Evolutionary conservation across 1,139 yeast genomes (phyloP), one percentile per base, ranked within the genome.

Genomic region (Sporopachydermia cereana): DNA sequence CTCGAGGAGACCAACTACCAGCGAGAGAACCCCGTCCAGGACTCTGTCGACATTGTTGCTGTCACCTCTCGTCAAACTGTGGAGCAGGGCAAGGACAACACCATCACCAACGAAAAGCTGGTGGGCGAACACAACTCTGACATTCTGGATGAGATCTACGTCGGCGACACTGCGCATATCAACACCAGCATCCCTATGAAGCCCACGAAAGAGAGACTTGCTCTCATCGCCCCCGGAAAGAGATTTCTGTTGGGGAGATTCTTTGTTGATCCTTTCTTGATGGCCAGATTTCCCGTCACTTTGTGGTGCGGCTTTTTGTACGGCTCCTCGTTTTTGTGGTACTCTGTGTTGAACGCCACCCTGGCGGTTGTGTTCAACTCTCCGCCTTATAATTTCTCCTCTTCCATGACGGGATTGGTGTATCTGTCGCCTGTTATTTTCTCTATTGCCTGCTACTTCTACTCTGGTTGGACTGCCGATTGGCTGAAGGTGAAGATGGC

Each of bases 1-100:
- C 61, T 70, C 66, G 76, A 71, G 54, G 77, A 72, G 52, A 70
- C 76, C 2, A 67, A 66, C 48, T 70, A 63, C 51, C 57, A 58
- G 22, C 59, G 71, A 53, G 56, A 53, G 22, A 29, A 5, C 36
- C 47, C 24, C 50, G 50, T 34, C 29, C 36, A 29, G 18, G 31
- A 20, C 9, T 39, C 31, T 58, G 79, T 79, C 47, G 95, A 83
- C 51, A 97, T 95, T 2, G 67, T 89, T 50, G 93, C 95, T n/a
- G 81, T 83, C 30, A 65, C 95, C 25, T 88, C 96, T 12, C 97
- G 98, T 50, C 96, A 88, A 67, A 91, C 96, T 46, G 39, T 34
- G 9, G 39, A 5, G 5, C 20, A 20, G 18, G n/a, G n/a, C 5
- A 34, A 5, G 5, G 18, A 16, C 22, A 20, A 16, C 22, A 12